These are phyloP conservation scores for Zymoseptoria brevis DNA, from an alignment of 2,329 filamentous ascomycete species.

Conservation along the genomic window DNA sequence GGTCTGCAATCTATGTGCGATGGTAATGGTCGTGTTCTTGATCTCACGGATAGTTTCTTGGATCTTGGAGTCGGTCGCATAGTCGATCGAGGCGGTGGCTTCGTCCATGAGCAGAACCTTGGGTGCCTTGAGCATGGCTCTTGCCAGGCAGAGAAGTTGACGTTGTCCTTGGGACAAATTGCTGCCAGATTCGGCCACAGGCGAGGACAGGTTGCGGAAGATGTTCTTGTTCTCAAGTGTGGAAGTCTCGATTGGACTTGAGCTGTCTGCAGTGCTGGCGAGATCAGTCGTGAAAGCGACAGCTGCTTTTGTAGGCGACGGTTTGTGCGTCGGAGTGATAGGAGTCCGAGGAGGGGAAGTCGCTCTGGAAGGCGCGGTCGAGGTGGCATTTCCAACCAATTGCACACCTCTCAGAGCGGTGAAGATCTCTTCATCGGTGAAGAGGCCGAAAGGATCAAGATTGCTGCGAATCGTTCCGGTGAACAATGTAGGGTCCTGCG, in stretches of 20 bases:
- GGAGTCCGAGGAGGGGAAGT: slow-evolving; percentile 30
- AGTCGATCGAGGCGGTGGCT: slow-evolving; percentile 95
- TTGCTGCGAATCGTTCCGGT: slow-evolving; percentile 87
- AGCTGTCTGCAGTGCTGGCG: slow-evolving; percentile 24
- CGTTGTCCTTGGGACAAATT: slow-evolving; percentile 95
- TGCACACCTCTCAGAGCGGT: slow-evolving; percentile 79
- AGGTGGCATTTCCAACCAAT: slow-evolving; percentile 55
- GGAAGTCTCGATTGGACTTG: slow-evolving; percentile 33
- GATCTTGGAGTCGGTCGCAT: slow-evolving; percentile 89
- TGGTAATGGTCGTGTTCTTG: slow-evolving; percentile 86
- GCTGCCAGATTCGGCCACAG: slow-evolving; percentile 80
- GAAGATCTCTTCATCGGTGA: slow-evolving; percentile 87
- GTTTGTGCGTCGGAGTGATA: slow-evolving; percentile 21
- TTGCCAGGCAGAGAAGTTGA: slow-evolving; percentile 85
- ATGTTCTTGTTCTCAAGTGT: slow-evolving; percentile 79
- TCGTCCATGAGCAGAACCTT: slow-evolving; percentile 99
- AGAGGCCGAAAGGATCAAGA: slow-evolving; percentile 81
- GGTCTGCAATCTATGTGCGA: slow-evolving; percentile 89
- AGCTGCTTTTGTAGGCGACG: slow-evolving; percentile 26
- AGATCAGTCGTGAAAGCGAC: slow-evolving; percentile 8
- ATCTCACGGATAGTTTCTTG: slow-evolving; percentile 94
- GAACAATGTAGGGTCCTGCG: slow-evolving; percentile 92
- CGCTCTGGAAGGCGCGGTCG: slow-evolving; percentile 37
- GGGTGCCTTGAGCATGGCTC: slow-evolving; percentile 82
- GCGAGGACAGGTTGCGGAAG: slow-evolving; percentile 77